phyloP scores from a whole-genome alignment of 2,329 filamentous ascomycete genomes.

The Colletotrichum euphorbiae region DNA sequence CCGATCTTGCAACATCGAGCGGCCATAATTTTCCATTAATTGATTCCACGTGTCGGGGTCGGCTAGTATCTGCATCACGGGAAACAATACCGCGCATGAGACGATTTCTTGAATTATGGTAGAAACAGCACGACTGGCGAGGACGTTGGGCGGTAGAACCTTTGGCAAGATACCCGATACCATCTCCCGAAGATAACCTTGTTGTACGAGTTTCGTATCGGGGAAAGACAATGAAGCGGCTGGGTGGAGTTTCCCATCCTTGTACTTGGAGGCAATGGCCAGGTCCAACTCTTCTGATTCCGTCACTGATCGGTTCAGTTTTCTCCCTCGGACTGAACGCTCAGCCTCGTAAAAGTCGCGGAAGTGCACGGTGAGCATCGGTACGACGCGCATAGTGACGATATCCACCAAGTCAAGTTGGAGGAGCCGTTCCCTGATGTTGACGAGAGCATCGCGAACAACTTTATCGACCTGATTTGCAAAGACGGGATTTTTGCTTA shows the following conservation, averaged over 20 bases:
- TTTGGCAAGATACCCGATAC: slow-evolving; percentile 78
- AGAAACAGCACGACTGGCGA: slow-evolving; percentile 83
- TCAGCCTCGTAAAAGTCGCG: slow-evolving; percentile 93
- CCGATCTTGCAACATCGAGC: slow-evolving; percentile 90
- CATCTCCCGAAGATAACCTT: slow-evolving; percentile 87
- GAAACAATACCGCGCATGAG: slow-evolving; percentile 89
- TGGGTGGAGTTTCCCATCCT: slow-evolving; percentile 86
- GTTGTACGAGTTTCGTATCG: slow-evolving; percentile 86
- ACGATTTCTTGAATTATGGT: slow-evolving; percentile 89
- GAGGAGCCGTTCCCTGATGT: slow-evolving; percentile 77
- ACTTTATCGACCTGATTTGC: slow-evolving; percentile 86
- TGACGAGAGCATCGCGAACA: slow-evolving; percentile 78
- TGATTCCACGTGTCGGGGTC: slow-evolving; percentile 99
- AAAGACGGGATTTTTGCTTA: slow-evolving; percentile 84
- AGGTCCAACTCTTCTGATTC: slow-evolving; percentile 96
- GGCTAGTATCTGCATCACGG: slow-evolving; percentile 81
- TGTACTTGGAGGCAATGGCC: slow-evolving; percentile 95
- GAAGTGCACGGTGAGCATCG: slow-evolving; percentile 88
- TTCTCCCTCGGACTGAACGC: slow-evolving; percentile 84
- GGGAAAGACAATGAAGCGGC: slow-evolving; percentile 86
- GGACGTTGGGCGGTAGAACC: slow-evolving; percentile 78
- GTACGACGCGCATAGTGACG: slow-evolving; percentile 83
- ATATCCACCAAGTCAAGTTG: slow-evolving; percentile 87
- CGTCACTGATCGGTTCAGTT: slow-evolving; percentile 89
- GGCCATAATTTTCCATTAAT: slow-evolving; percentile 88